Base-by-base conservation (phyloP, 257 asterid genomes). In the Avicennia marina region DNA sequence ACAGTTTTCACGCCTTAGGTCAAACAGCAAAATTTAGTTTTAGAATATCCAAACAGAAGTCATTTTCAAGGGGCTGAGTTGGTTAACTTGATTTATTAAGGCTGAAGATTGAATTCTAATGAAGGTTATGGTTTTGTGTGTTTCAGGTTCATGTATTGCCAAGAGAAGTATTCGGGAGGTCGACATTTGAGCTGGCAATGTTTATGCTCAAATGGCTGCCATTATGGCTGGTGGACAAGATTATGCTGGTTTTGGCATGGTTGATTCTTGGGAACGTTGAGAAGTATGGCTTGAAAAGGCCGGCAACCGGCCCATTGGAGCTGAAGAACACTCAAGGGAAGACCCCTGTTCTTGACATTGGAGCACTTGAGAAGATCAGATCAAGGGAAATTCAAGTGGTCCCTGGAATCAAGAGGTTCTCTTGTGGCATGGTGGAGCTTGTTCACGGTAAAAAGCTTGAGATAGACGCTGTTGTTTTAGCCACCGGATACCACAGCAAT, bases 141-240 rank as follows among this genome's bases (percentile, higher is more conserved):
- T 63, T 46, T 32, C 73, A 84, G 94, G 94, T 85, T 65, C 95
- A 85, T 65, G 80, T 85, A 2, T 65, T 85, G 42, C 91, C 91
- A 0, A 67, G 91, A 48, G 89, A 82, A 42, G 52, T 78, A 1
- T 46, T 78, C 7, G 91, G 95, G 1, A 82, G 73, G 67, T 82
- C 95, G 6, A 80, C 86, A 0, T 85, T 82, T 22, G 84, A 79
- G 40, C 26, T 82, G 16, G 91, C 86, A 3, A 59, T 82, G 76
- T 27, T 74, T 6, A 53, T 85, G 67, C 62, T 85, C 7, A 56
- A 53, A 58, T 82, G 89, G 95, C 70, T 85, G n/a, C 95, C 95
- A 2, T 26, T 82, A 13, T 82, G 93, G 87, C 57, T 82, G 0
- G 95, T 76, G 7, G 95, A 86, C 55, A 86, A 72, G 56, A 38